Percentiles rank a stretch among this genome's conserved stretches.
Evolutionary conservation across 202 grass and related monocot species (phyloP).

Genomic region (Panicum hallii): DNA sequence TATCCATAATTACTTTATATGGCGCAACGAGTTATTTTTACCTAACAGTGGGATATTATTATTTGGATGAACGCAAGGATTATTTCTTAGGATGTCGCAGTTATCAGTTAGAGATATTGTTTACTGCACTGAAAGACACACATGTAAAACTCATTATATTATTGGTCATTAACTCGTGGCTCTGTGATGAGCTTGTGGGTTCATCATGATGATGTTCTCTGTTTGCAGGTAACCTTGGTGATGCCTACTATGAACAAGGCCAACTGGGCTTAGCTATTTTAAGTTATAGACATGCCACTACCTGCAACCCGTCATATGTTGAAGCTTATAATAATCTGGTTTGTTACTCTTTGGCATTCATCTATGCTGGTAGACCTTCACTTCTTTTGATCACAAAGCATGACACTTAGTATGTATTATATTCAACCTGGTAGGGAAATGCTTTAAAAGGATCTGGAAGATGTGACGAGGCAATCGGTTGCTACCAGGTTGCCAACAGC

Average conservation of each 20-base stretch:
- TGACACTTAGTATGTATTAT: not conserved
- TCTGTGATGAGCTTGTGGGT: not conserved
- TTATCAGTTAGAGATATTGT: not conserved
- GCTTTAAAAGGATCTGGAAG: conserved; percentile 18
- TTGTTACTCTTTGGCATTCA: not conserved
- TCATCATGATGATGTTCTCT: not conserved
- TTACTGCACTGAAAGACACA: not conserved
- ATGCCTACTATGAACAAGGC: conserved; percentile 10
- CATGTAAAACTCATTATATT: not conserved
- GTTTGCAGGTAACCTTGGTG: not conserved
- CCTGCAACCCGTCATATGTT: conserved; percentile 13
- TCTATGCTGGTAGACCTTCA: not conserved
- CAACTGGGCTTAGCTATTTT: conserved; percentile 10
- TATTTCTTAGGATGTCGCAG: conserved; percentile 19
- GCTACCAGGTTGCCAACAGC: conserved; percentile 6
- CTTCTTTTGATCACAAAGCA: not conserved
- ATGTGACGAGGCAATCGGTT: not conserved
- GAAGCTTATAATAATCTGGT: conserved; percentile 23
- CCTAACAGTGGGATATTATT: not conserved
- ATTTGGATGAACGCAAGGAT: conserved; percentile 23
- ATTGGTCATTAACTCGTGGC: not conserved
- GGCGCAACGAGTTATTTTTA: conserved; percentile 1
- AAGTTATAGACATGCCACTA: conserved; percentile 21
- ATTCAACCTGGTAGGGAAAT: conserved; percentile 23
- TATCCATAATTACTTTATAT: not conserved